Percentiles rank a stretch among this genome's conserved stretches.
These are phyloP conservation scores for Taxawa tesnikishii DNA, from an alignment of 2,329 filamentous ascomycete species.

Conservation along the genomic window DNA sequence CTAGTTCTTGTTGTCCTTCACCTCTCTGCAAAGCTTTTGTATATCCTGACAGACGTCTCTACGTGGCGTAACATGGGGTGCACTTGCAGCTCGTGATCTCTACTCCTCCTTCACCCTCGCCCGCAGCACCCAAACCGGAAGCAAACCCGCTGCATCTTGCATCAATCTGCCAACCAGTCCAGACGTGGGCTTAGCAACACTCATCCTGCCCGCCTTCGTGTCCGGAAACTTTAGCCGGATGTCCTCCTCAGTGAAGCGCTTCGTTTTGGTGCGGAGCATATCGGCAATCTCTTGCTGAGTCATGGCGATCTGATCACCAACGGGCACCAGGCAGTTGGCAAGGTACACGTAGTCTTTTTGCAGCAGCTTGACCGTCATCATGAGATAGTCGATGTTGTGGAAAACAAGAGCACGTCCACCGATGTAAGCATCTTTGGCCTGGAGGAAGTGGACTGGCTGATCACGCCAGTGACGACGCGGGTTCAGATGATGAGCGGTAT, in stretches of 20 bases:
- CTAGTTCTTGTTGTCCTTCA: no score
- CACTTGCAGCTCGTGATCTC: no score
- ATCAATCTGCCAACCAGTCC: neutral
- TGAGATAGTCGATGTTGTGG: slow-evolving; percentile 69
- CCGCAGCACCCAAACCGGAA: neutral
- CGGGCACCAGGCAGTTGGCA: slow-evolving; percentile 59
- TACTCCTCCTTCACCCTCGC: neutral
- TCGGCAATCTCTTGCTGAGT: slow-evolving; percentile 49
- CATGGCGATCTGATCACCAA: slow-evolving; percentile 58
- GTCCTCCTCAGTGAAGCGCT: slow-evolving; percentile 52
- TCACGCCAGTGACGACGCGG: slow-evolving; percentile 71
- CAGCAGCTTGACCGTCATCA: slow-evolving; percentile 58
- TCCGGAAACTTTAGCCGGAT: slow-evolving; percentile 44
- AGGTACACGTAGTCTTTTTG: slow-evolving; percentile 60
- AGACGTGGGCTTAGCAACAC: neutral
- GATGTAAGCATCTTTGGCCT: slow-evolving; percentile 55
- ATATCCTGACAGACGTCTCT: no score
- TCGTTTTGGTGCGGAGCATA: slow-evolving; percentile 54
- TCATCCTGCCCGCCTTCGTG: neutral
- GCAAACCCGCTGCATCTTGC: neutral
- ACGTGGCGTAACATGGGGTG: no score
- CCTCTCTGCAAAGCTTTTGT: no score
- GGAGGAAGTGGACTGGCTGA: slow-evolving; percentile 61
- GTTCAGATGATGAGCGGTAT: slow-evolving; percentile 71
- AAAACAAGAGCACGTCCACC: slow-evolving; percentile 61